Percentiles rank a stretch among this genome's conserved stretches.
These are phyloP conservation scores for Cladosporium sp. DNA, from an alignment of 2,329 filamentous ascomycete species.

Conservation along the genomic window DNA sequence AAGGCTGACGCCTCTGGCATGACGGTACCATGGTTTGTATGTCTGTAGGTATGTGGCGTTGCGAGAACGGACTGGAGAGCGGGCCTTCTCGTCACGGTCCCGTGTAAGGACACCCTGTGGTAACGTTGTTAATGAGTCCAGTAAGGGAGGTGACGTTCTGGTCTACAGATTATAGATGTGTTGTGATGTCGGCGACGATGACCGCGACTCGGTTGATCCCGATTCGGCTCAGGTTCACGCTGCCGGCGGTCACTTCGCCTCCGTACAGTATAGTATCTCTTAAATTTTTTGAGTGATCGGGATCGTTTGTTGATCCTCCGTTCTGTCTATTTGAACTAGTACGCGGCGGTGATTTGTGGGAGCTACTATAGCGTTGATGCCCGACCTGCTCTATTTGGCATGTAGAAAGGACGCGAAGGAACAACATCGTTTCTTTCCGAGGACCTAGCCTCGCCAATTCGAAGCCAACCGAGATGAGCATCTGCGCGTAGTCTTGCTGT, in stretches of 20 bases:
- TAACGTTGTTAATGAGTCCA: background rate
- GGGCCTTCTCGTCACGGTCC: background rate
- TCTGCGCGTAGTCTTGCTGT: background rate
- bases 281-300: background rate
- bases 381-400: background rate
- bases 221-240: too few species aligned
- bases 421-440: background rate
- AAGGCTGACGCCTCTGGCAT: background rate
- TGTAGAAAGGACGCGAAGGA: background rate
- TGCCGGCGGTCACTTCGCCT: too few species aligned
- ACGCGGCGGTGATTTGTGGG: background rate
- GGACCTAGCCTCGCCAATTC: background rate
- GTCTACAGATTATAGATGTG: background rate
- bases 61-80: background rate
- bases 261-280: too few species aligned
- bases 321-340: background rate
- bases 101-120: background rate
- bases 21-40: background rate
- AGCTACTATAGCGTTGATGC: background rate
- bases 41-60: background rate
- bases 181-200: too few species aligned
- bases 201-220: background rate
- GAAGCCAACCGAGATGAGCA: background rate
- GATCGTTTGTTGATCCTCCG: background rate
- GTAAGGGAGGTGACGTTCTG: background rate